Percentiles rank a stretch among this genome's conserved stretches.
Evolutionary conservation across 169 alveolate genomes (phyloP).

Genomic region (Plasmodium malariae): DNA sequence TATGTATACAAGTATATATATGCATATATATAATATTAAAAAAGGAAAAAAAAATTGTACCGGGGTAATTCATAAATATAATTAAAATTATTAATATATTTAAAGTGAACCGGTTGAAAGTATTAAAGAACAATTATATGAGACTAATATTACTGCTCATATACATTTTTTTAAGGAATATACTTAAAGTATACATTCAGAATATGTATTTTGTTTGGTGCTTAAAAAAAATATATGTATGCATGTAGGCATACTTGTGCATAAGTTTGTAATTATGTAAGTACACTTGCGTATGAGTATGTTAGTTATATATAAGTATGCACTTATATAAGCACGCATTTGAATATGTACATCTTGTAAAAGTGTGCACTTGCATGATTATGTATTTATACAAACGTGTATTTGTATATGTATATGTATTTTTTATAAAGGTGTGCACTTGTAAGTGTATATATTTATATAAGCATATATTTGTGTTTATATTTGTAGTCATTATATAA

Average conservation of each 20-base stretch:
- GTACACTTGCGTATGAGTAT: not conserved
- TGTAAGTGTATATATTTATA: not conserved
- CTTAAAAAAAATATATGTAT: slow-evolving; percentile 2
- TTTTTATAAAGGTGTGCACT: not conserved
- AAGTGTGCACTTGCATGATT: not conserved
- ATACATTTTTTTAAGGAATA: too few species aligned
- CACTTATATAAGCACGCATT: not conserved
- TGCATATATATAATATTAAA: too few species aligned
- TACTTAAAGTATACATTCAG: too few species aligned
- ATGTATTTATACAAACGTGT: not conserved
- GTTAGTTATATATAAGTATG: not conserved
- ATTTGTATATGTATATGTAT: not conserved
- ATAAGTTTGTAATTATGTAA: not conserved
- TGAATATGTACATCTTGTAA: not conserved
- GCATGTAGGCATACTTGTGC: not conserved
- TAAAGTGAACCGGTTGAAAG: too few species aligned
- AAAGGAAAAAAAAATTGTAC: too few species aligned
- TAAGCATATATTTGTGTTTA: not conserved
- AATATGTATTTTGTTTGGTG: too few species aligned
- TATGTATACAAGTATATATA: too few species aligned
- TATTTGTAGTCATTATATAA: not conserved
- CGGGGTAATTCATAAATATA: too few species aligned
- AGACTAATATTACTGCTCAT: too few species aligned
- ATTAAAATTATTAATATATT: too few species aligned
- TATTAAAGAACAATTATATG: too few species aligned